phyloP scores from a whole-genome alignment of 106 monocot species.

The Ottelia alismoides region DNA sequence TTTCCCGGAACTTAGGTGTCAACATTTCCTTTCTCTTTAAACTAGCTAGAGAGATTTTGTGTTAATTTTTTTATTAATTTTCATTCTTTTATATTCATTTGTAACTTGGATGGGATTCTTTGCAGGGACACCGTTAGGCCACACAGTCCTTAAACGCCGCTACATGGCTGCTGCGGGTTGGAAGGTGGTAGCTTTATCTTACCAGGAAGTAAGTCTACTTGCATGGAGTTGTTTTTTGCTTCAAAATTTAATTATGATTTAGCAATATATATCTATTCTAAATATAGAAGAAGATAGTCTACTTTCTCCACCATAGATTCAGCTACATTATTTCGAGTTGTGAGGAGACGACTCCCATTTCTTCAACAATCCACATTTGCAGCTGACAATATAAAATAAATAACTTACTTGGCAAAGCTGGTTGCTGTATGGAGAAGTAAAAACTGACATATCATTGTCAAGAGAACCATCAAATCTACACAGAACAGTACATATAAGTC shows the following conservation, averaged over 20 bases:
- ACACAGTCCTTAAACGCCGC: constrained; percentile 72
- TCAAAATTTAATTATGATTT: background rate
- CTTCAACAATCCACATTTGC: background rate
- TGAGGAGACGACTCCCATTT: too few relatives aligned
- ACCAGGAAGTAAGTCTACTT: constrained; percentile 49
- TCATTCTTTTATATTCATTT: background rate
- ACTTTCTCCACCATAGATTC: background rate
- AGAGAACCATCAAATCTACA: background rate
- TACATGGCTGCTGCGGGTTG: constrained; percentile 84
- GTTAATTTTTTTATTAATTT: background rate
- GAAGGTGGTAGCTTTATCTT: constrained; percentile 77
- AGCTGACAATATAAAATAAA: background rate
- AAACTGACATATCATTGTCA: too few relatives aligned
- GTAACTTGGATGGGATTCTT: background rate
- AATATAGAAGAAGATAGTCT: background rate
- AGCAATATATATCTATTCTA: background rate
- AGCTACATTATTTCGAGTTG: too few relatives aligned
- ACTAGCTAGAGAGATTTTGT: background rate
- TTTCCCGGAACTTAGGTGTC: constrained; percentile 83
- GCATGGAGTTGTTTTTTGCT: background rate
- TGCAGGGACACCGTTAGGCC: constrained; percentile 78
- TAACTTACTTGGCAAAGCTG: background rate
- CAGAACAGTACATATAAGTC: background rate
- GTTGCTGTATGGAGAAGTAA: background rate
- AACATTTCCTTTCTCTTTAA: background rate